Base-by-base conservation (phyloP, 495 filamentous ascomycete genomes). In the Hypoxylon lienhwacheense region DNA sequence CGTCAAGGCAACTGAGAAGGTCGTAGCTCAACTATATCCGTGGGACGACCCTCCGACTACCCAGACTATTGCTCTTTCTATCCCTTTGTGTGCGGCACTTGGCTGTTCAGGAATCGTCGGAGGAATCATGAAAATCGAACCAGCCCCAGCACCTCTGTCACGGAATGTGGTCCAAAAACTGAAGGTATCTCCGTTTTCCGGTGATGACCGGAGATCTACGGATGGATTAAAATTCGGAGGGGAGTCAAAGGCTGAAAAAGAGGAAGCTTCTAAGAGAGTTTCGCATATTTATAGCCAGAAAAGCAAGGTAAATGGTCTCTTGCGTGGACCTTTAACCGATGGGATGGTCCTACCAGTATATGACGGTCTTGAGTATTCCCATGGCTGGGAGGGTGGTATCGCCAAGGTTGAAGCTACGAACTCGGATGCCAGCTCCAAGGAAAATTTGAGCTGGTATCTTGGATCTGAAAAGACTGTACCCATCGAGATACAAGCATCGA, bases 1-100 rank as follows among this genome's bases (percentile, higher is more conserved):
- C 42, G 75, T 85, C 11, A 78, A 82, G 55, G 73, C 85, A 4
- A 74, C 88, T 0, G 73, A 78, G 1, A 93, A 84, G 56, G 68
- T 97, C 3, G 79, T 97, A 12, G 91, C 91, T 19, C 83, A 80
- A 41, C 63, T 96, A 3, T 66, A 80, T 37, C 70, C 80, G 1
- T 98, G 95, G 95, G 82, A 91, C 25, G 87, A 95, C 62, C 88
- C 90, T 0, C 91, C 92, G 2, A 88, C 95, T 61, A 81, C 78
- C 19, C 81, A 83, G 40, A 89, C 92, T 48, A 78, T 78, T 52
- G 87, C 86, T 12, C 76, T 97, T 22, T 97, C 93, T 8, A 79
- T 84, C 1, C 65, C 84, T 2, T 70, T 98, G 5, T 91, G 87
- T 62, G 80, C 81, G 5, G 78, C 85, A 3, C 77, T 98, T 22